phyloP scores from a whole-genome alignment of 2,329 filamentous ascomycete genomes.

The Arthroderma sp. region DNA sequence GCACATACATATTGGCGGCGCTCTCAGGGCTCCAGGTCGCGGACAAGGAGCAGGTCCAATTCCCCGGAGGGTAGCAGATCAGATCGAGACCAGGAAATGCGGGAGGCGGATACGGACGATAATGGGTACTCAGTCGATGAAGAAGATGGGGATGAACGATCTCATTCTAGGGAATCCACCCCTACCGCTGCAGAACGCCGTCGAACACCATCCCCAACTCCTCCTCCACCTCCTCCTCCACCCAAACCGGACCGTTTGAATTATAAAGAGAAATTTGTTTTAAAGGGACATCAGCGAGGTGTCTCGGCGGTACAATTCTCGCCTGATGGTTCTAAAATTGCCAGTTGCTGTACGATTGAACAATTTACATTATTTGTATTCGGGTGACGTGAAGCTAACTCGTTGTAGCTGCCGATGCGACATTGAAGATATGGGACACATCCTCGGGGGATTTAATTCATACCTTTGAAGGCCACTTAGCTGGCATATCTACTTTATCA shows the following conservation, averaged over 20 bases:
- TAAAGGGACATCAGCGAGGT: constrained; percentile 65
- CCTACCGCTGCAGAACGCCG: not conserved
- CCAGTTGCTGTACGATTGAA: constrained; percentile 53
- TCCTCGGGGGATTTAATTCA: constrained; percentile 65
- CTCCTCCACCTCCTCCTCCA: constrained; percentile 28
- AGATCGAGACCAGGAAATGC: constrained; percentile 1
- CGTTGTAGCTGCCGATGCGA: constrained; percentile 59
- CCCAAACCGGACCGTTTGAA: constrained; percentile 46
- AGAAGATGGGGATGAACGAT: constrained; percentile 12
- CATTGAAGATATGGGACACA: constrained; percentile 83
- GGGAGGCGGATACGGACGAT: constrained; percentile 1
- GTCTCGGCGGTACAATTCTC: constrained; percentile 83
- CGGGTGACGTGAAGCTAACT: constrained; percentile 8
- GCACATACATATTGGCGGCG: constrained; percentile 22
- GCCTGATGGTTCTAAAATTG: constrained; percentile 78
- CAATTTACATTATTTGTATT: not conserved
- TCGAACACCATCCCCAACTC: constrained; percentile 20
- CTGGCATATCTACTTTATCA: constrained; percentile 81
- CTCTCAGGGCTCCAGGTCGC: constrained; percentile 14
- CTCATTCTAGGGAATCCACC: not conserved
- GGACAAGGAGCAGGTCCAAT: constrained; percentile 2
- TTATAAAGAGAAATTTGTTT: constrained; percentile 56
- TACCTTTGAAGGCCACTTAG: constrained; percentile 84
- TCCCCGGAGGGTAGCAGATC: constrained; percentile 5
- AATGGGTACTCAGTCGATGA: constrained; percentile 9